phyloP scores from a whole-genome alignment of 345 rosid species.

The Salix exigua region DNA sequence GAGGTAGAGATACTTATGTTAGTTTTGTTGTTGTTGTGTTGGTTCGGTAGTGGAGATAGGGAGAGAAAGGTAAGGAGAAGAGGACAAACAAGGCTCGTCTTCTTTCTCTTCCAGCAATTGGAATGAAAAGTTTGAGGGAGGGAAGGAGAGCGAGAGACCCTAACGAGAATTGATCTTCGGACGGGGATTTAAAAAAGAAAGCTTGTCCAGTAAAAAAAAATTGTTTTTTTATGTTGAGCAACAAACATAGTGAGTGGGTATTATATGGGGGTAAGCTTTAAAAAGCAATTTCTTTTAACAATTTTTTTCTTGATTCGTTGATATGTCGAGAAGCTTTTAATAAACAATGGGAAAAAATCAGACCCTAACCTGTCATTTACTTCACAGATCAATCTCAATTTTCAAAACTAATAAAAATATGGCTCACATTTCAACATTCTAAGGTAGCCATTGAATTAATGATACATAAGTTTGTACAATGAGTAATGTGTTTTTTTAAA shows the following conservation, averaged over 20 bases:
- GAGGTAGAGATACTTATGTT: conserved; percentile 31
- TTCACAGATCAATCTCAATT: neutral
- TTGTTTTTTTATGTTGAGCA: conserved; percentile 21
- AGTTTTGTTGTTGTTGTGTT: conserved; percentile 17
- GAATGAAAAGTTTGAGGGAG: conserved; percentile 48
- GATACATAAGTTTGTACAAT: no score
- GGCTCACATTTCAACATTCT: neutral
- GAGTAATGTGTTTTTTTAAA: no score
- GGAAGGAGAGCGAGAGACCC: neutral
- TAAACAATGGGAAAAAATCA: no score
- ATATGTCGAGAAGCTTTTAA: conserved; percentile 16
- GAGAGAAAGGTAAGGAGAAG: conserved; percentile 50
- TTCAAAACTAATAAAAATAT: neutral
- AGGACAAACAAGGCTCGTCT: conserved; percentile 57
- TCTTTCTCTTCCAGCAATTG: conserved; percentile 81
- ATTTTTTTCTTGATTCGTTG: conserved; percentile 41
- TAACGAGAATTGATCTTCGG: conserved; percentile 12
- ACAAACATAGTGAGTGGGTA: conserved; percentile 80
- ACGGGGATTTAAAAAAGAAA: no score
- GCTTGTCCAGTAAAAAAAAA: no score
- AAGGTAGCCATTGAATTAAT: no score
- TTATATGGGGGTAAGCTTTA: conserved; percentile 66
- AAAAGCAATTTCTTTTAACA: conserved; percentile 30
- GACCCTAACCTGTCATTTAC: neutral
- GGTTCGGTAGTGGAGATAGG: conserved; percentile 32